phyloP scores from a whole-genome alignment of 2,329 filamentous ascomycete genomes.

The Penicillium sp. region DNA sequence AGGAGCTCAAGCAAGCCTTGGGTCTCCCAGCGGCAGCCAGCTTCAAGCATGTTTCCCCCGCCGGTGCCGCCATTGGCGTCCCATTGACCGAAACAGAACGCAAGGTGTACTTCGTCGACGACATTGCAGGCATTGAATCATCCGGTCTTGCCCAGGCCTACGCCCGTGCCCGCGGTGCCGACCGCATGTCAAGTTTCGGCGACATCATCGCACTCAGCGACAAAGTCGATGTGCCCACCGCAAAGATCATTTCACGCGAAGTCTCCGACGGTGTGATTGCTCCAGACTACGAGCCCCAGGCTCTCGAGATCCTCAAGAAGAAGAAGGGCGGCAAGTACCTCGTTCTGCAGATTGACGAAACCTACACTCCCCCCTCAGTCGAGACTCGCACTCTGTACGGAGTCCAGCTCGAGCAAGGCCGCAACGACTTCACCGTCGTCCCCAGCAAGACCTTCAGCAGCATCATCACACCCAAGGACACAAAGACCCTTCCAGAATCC shows the following conservation, averaged over 20 bases:
- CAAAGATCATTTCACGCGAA: conserved; percentile 96
- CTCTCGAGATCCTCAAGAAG: conserved; percentile 87
- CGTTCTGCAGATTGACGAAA: conserved; percentile 87
- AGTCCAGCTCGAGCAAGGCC: conserved; percentile 80
- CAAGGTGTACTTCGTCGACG: conserved; percentile 98
- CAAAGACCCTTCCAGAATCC: conserved; percentile 66
- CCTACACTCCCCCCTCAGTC: conserved; percentile 68
- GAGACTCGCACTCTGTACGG: conserved; percentile 90
- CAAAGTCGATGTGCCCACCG: conserved; percentile 84
- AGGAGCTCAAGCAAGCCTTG: conserved; percentile 87
- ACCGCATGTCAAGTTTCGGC: conserved; percentile 98
- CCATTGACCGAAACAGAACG: conserved; percentile 82
- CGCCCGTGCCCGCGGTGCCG: conserved; percentile 87
- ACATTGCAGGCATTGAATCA: conserved; percentile 81
- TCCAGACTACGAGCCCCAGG: conserved; percentile 77
- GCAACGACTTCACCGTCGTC: conserved; percentile 84
- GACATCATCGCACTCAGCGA: conserved; percentile 93
- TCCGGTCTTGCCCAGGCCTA: conserved; percentile 91
- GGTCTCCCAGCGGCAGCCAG: conserved; percentile 87
- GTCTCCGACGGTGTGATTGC: conserved; percentile 97
- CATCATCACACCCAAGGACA: conserved; percentile 81
- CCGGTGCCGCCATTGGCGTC: conserved; percentile 89
- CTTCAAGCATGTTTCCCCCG: conserved; percentile 98
- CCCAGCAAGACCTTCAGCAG: conserved; percentile 76
- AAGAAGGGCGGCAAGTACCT: conserved; percentile 99